These are phyloP conservation scores for Auriscalpium microsporum DNA, from an alignment of 768 basidiomycete species.

Conservation along the genomic window DNA sequence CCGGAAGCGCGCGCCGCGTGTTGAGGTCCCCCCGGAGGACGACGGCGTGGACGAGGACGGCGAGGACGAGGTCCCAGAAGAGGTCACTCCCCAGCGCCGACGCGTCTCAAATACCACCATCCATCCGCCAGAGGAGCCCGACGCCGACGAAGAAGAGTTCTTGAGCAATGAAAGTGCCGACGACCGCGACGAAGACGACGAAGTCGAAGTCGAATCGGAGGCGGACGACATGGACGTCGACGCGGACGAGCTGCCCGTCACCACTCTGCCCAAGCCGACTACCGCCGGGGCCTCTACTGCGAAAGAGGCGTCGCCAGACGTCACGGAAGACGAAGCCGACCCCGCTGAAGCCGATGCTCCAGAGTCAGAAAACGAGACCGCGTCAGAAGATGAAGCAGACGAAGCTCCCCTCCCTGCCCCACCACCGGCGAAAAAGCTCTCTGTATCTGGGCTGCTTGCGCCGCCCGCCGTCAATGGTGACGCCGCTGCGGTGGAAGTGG, in stretches of 20 bases:
- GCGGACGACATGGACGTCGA: slow-evolving; percentile 11
- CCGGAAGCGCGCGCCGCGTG: background rate
- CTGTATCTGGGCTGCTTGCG: slow-evolving; percentile 2
- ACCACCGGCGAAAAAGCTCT: slow-evolving; percentile 8
- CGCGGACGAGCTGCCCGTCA: slow-evolving; percentile 28
- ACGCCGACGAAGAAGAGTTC: slow-evolving; percentile 8
- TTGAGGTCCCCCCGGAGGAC: background rate
- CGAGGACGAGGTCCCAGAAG: slow-evolving; percentile 9
- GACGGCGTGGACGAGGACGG: background rate
- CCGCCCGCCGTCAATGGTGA: slow-evolving; percentile 5
- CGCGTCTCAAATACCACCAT: background rate
- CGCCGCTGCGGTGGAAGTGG: slow-evolving; percentile 1
- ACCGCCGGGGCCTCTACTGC: background rate
- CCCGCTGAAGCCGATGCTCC: slow-evolving; percentile 19
- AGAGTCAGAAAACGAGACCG: slow-evolving; percentile 8
- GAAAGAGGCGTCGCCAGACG: slow-evolving; percentile 20
- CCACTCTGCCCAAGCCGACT: slow-evolving; percentile 12
- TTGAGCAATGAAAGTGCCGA: slow-evolving; percentile 10
- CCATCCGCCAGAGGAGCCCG: background rate
- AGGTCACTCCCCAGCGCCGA: background rate
- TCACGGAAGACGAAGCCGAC: slow-evolving; percentile 28
- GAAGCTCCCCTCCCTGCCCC: slow-evolving; percentile 7
- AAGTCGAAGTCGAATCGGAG: slow-evolving; percentile 18
- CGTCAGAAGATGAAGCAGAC: slow-evolving; percentile 22
- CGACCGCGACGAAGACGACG: slow-evolving; percentile 9